Evolutionary conservation across 2,329 filamentous ascomycete genomes (phyloP).

Genomic region (Talaromyces sp.): DNA sequence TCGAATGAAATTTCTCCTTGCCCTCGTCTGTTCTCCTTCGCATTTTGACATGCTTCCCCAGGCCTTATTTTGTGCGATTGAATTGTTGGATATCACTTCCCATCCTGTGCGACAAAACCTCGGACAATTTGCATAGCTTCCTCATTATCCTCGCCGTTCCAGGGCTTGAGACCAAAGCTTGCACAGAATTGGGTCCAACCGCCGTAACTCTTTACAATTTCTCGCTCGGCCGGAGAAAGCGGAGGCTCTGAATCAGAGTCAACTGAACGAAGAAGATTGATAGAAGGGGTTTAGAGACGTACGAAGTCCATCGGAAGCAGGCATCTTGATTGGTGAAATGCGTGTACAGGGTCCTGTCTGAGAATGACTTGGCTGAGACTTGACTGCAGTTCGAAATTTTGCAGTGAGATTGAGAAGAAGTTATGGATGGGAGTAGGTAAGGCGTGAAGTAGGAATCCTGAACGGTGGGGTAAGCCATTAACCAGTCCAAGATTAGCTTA

Average conservation of each 20-base stretch:
- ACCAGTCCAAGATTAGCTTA: too few species aligned
- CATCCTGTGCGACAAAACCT: neutral
- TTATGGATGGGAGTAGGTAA: neutral
- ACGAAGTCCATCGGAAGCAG: slow-evolving; percentile 7
- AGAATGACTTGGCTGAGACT: neutral
- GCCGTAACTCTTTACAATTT: slow-evolving; percentile 28
- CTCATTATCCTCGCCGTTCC: slow-evolving; percentile 23
- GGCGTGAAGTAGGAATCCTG: neutral
- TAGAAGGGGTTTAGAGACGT: neutral
- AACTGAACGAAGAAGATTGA: neutral
- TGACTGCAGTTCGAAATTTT: neutral
- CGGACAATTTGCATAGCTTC: slow-evolving; percentile 22
- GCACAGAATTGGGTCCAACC: slow-evolving; percentile 28
- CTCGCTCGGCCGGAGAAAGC: slow-evolving; percentile 25
- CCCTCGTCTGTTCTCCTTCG: neutral
- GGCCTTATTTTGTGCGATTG: neutral
- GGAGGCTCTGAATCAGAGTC: slow-evolving; percentile 23
- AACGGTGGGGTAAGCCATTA: too few species aligned
- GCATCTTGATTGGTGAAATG: neutral
- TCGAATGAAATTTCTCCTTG: neutral
- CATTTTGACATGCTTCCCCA: too few species aligned
- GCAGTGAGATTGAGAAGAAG: neutral
- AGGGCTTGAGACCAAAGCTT: slow-evolving; percentile 26
- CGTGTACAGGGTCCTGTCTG: neutral
- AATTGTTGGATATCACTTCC: neutral